These are phyloP conservation scores for Amphibolis antarctica DNA, from an alignment of 106 monocot genomes.

Conservation along the genomic window DNA sequence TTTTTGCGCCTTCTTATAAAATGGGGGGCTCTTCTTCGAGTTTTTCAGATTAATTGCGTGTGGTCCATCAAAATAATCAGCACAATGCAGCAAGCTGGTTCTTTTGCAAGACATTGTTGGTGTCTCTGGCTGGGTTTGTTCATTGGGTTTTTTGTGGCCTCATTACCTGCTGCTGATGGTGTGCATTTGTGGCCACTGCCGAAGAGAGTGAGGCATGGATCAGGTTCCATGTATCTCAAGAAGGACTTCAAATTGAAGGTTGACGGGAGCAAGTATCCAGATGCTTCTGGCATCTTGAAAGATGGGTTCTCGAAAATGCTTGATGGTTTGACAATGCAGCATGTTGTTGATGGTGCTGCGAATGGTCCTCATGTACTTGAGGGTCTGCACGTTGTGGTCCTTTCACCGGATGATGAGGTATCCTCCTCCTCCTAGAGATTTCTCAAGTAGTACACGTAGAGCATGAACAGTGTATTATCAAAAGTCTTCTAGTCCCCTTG, in stretches of 20 bases:
- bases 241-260: constrained; percentile 37
- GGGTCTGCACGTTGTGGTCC: constrained; percentile 43
- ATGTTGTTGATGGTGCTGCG: constrained; percentile 20
- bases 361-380: constrained; percentile 17
- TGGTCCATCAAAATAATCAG: no score
- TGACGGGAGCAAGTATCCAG: constrained; percentile 53
- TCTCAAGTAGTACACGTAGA: no score
- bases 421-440: background rate
- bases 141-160: background rate
- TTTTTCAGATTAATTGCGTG: no score
- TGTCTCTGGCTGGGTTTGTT: constrained; percentile 2
- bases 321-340: constrained; percentile 21
- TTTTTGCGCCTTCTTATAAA: no score
- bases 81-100: background rate
- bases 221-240: constrained; percentile 28
- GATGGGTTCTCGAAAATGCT: constrained; percentile 57
- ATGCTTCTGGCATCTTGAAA: constrained; percentile 44
- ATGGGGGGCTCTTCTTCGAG: no score
- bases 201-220: constrained; percentile 34
- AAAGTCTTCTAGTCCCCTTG: no score
- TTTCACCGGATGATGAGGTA: constrained; percentile 39
- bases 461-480: no score
- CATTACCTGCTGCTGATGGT: constrained; percentile 5
- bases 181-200: constrained; percentile 89
- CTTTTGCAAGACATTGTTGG: background rate